Percentiles rank a stretch among this genome's conserved stretches.
Conservation (phyloP, 306 rosid genomes). For the Malus orientalis region DNA sequence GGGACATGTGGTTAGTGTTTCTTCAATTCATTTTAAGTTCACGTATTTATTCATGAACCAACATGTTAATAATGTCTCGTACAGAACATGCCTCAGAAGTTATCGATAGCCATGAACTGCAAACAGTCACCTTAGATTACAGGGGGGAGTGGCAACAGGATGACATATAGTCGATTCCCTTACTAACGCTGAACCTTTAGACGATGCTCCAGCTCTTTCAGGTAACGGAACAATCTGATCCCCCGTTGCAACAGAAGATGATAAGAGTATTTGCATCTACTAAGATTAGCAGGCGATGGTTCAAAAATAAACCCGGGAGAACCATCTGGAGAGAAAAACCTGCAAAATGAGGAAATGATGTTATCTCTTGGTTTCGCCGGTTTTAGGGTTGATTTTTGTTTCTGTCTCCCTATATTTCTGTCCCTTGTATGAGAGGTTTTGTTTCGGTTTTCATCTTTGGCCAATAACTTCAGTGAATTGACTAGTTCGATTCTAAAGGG, state of each 20-base stretch:
- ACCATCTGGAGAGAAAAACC: too few relatives aligned
- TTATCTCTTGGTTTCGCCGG: background rate
- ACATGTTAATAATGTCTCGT: slow-evolving; percentile 21
- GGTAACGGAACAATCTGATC: slow-evolving; percentile 58
- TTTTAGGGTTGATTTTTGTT: slow-evolving; percentile 2
- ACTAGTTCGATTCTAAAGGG: background rate
- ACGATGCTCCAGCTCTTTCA: slow-evolving; percentile 28
- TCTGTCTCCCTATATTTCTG: background rate
- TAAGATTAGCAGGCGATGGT: too few relatives aligned
- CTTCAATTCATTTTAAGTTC: slow-evolving; percentile 2
- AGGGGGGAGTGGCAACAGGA: slow-evolving; percentile 86
- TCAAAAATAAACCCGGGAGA: too few relatives aligned
- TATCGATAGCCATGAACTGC: slow-evolving; percentile 74
- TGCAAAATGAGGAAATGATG: too few relatives aligned
- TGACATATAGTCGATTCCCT: slow-evolving; percentile 75
- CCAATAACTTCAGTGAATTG: background rate
- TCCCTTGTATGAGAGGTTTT: slow-evolving; percentile 4
- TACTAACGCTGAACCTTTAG: slow-evolving; percentile 44
- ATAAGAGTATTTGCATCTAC: background rate
- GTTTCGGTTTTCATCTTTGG: background rate
- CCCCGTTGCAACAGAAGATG: slow-evolving; percentile 16
- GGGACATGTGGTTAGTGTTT: slow-evolving; percentile 67
- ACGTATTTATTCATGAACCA: slow-evolving; percentile 54
- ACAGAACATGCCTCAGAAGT: slow-evolving; percentile 94
- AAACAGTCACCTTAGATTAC: slow-evolving; percentile 84